A percentile compares a stretch with the other conserved stretches of the same genome.
Conservation (phyloP, 768 basidiomycete genomes). For the Hortiboletus campestris region DNA sequence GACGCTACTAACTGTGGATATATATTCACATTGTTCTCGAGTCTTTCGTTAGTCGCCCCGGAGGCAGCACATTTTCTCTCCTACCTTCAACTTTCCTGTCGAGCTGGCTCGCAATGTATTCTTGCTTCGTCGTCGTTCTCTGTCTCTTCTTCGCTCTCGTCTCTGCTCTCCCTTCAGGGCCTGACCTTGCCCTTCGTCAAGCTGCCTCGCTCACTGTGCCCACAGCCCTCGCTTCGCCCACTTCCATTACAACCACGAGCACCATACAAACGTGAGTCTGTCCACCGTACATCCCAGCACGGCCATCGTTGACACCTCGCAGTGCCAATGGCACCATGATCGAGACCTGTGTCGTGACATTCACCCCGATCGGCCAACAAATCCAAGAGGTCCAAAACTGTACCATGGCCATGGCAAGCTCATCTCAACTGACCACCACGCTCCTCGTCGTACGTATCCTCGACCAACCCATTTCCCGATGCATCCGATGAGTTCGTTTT, state of each 20-base stretch:
- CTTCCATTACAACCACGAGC: constrained; percentile 36
- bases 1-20: neutral
- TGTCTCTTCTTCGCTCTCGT: constrained; percentile 27
- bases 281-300: too few species aligned
- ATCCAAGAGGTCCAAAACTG: constrained; percentile 56
- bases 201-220: constrained; percentile 16
- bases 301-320: neutral
- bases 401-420: constrained; percentile 30
- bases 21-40: neutral
- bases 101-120: constrained; percentile 39
- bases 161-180: constrained; percentile 29
- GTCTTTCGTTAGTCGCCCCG: constrained; percentile 23
- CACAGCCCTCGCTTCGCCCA: constrained; percentile 30
- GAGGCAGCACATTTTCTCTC: constrained; percentile 34
- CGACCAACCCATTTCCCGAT: neutral
- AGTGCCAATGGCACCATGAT: constrained; percentile 52
- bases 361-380: constrained; percentile 53
- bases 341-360: constrained; percentile 57
- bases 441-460: constrained; percentile 3
- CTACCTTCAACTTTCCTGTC: constrained; percentile 3
- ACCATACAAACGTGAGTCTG: constrained; percentile 41
- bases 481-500: neutral
- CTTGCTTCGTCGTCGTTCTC: constrained; percentile 17
- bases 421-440: too few species aligned
- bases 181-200: constrained; percentile 19